Evolutionary conservation across 352 stramenopile genomes (phyloP).

Genomic region (Globisporangium spinosum): DNA sequence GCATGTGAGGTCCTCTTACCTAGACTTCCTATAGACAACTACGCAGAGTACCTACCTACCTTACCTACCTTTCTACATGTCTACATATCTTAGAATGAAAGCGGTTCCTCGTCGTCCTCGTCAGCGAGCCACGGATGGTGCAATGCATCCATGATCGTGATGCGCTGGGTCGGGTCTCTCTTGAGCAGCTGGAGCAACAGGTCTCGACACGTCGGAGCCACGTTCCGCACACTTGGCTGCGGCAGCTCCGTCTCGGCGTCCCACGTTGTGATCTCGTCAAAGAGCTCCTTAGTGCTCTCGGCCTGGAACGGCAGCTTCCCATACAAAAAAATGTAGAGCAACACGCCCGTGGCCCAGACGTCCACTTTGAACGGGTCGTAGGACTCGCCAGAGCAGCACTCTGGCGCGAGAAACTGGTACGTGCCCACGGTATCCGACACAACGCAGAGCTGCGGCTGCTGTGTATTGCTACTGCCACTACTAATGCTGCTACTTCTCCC

Average conservation of each 20-base stretch:
- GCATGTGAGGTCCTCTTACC: neutral
- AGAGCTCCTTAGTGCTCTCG: slow-evolving; percentile 66
- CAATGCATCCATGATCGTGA: slow-evolving; percentile 48
- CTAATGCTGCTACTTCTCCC: neutral
- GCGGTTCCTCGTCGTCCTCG: slow-evolving; percentile 41
- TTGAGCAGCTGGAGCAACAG: slow-evolving; percentile 50
- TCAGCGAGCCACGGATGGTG: slow-evolving; percentile 56
- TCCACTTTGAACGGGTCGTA: slow-evolving; percentile 86
- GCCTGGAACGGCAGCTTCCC: slow-evolving; percentile 77
- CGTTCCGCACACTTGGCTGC: slow-evolving; percentile 7
- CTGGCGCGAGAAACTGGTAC: slow-evolving; percentile 89
- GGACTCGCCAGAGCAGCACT: slow-evolving; percentile 77
- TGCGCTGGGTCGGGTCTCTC: slow-evolving; percentile 48
- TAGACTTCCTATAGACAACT: neutral
- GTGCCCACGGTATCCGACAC: slow-evolving; percentile 84
- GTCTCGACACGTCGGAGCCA: slow-evolving; percentile 35
- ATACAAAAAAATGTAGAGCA: slow-evolving; percentile 86
- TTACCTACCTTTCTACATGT: neutral
- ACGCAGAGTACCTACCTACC: neutral
- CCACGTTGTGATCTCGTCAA: slow-evolving; percentile 66
- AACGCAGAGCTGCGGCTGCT: slow-evolving; percentile 8
- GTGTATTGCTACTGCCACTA: neutral
- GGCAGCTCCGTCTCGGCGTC: slow-evolving; percentile 39
- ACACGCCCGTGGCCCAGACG: slow-evolving; percentile 81
- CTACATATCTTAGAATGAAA: slow-evolving; percentile 54